Conservation (phyloP, 805 yeast species). For the Teunomyces cretensis region DNA sequence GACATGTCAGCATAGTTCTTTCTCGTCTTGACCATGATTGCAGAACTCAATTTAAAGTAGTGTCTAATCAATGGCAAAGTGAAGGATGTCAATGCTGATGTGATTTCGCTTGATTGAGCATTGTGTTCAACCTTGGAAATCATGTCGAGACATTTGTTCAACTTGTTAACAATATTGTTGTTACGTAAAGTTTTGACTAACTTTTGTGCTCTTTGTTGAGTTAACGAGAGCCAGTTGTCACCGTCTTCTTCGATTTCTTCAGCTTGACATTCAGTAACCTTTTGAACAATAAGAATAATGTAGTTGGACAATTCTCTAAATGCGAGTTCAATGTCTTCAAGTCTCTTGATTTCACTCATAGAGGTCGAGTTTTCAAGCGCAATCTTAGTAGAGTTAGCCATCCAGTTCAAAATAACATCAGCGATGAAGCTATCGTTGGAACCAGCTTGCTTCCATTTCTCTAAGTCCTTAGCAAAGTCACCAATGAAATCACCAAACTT, state of each 20-base stretch:
- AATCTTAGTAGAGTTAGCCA: constrained; percentile 13
- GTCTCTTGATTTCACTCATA: background rate
- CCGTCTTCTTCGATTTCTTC: constrained; percentile 39
- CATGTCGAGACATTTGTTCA: constrained; percentile 33
- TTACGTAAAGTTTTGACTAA: constrained; percentile 45
- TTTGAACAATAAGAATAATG: constrained; percentile 68
- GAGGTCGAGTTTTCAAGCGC: constrained; percentile 10
- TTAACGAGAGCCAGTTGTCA: constrained; percentile 64
- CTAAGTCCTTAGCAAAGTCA: constrained; percentile 25
- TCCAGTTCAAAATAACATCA: constrained; percentile 50
- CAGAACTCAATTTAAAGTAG: constrained; percentile 50
- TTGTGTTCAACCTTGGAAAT: constrained; percentile 40
- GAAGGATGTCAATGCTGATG: constrained; percentile 52
- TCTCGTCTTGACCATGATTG: constrained; percentile 45
- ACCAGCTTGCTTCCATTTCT: constrained; percentile 33
- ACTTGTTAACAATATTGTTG: constrained; percentile 31
- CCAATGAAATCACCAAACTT: constrained; percentile 19
- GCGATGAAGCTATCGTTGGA: constrained; percentile 44
- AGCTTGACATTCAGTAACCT: constrained; percentile 40
- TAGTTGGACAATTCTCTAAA: constrained; percentile 56
- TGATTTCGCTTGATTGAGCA: constrained; percentile 32
- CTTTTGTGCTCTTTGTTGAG: constrained; percentile 46
- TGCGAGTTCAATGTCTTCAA: constrained; percentile 44
- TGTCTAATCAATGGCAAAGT: constrained; percentile 63
- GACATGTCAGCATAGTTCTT: constrained; percentile 53